Conservation (phyloP, 257 asterid genomes). For the Solanum chmielewskii region DNA sequence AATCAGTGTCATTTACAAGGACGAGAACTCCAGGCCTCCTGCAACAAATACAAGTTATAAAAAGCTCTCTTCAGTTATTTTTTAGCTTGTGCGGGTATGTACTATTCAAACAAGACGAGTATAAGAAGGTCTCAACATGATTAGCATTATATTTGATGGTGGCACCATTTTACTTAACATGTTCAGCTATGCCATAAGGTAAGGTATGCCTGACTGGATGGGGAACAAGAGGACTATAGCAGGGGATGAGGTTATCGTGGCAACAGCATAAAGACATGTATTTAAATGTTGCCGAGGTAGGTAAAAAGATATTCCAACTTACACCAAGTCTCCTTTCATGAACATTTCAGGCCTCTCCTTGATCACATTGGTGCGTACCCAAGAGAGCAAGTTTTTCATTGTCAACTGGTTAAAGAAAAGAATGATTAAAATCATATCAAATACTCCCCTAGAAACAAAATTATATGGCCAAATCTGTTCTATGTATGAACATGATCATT, state of each 20-base stretch:
- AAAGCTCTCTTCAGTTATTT: background rate
- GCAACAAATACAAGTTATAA: constrained; percentile 2
- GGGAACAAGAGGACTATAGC: background rate
- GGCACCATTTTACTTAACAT: background rate
- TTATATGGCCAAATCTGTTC: background rate
- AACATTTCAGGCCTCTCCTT: constrained; percentile 99
- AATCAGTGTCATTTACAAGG: constrained; percentile 74
- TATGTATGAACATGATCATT: background rate
- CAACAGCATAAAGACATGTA: background rate
- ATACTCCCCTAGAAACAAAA: background rate
- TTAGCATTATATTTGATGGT: background rate
- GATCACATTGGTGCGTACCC: constrained; percentile 83
- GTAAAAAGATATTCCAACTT: constrained; percentile 15
- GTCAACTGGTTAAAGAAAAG: constrained; percentile 38
- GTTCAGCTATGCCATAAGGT: background rate
- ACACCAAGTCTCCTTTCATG: constrained; percentile 96
- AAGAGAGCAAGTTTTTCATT: constrained; percentile 68
- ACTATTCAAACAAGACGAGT: background rate
- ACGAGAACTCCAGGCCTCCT: constrained; percentile 95
- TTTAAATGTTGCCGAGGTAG: background rate
- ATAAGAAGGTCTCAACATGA: background rate
- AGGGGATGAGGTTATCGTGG: background rate
- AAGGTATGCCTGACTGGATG: background rate
- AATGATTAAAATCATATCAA: background rate
- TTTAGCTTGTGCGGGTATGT: background rate